Evolutionary conservation across 495 filamentous ascomycete genomes (phyloP).

Genomic region (Cercophora newfieldiana): DNA sequence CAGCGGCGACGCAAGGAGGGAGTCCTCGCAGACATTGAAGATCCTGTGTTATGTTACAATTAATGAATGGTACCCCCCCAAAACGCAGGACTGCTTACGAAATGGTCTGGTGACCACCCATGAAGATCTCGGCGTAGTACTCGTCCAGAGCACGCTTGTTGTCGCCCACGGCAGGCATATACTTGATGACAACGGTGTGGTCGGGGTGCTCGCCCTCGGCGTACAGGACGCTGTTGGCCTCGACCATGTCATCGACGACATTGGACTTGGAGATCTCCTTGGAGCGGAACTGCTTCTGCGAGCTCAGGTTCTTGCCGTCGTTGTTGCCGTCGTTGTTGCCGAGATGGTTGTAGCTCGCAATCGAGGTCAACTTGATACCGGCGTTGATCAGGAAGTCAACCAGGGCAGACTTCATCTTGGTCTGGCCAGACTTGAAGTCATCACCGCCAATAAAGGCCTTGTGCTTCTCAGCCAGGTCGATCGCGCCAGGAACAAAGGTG

Average conservation of each 20-base stretch:
- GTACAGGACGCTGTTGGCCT: slow-evolving; percentile 89
- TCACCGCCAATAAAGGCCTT: slow-evolving; percentile 93
- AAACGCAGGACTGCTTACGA: slow-evolving; percentile 47
- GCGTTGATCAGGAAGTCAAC: slow-evolving; percentile 99
- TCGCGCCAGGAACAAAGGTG: slow-evolving; percentile 92
- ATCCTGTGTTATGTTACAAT: slow-evolving; percentile 52
- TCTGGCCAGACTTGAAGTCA: slow-evolving; percentile 99
- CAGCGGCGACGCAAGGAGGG: slow-evolving; percentile 88
- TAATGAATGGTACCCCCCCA: neutral
- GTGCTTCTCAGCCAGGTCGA: slow-evolving; percentile 86
- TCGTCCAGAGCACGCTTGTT: slow-evolving; percentile 99
- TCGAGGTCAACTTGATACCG: slow-evolving; percentile 98
- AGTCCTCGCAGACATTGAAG: slow-evolving; percentile 99
- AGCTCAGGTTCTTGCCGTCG: slow-evolving; percentile 97
- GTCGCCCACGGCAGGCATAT: slow-evolving; percentile 98
- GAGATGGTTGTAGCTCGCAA: slow-evolving; percentile 98
- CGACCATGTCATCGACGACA: slow-evolving; percentile 99
- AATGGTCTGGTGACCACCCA: slow-evolving; percentile 98
- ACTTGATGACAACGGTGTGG: slow-evolving; percentile 93
- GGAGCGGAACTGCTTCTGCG: slow-evolving; percentile 96
- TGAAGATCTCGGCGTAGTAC: slow-evolving; percentile 99
- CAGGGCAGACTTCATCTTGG: slow-evolving; percentile 99
- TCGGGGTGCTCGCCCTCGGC: slow-evolving; percentile 83
- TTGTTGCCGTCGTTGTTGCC: too few relatives aligned
- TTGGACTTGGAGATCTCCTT: slow-evolving; percentile 99